phyloP scores from a whole-genome alignment of 495 filamentous ascomycete species.

The Neohortaea acidophila region DNA sequence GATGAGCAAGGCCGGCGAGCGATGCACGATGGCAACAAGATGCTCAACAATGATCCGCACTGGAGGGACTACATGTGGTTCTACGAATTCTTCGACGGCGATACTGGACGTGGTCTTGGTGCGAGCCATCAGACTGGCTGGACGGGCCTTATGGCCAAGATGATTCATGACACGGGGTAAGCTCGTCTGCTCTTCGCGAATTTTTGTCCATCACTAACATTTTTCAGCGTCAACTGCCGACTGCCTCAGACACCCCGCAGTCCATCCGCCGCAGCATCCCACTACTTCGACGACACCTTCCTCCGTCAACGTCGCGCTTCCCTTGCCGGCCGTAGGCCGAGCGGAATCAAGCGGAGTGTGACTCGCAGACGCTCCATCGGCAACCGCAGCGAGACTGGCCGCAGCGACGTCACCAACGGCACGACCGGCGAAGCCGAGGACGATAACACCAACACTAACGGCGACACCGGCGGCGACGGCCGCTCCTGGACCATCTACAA shows the following conservation, averaged over 20 bases:
- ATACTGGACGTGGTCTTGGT: conserved; percentile 74
- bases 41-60: conserved; percentile 75
- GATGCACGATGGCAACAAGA: conserved; percentile 65
- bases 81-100: conserved; percentile 94
- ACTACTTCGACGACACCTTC: conserved; percentile 93
- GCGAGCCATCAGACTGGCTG: conserved; percentile 93
- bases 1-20: conserved; percentile 73
- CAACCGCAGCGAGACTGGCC: too few species aligned
- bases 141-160: conserved; percentile 90
- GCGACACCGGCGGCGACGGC: background rate
- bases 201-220: conserved; percentile 14
- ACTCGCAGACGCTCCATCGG: conserved; percentile 78
- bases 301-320: conserved; percentile 35
- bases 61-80: conserved; percentile 94
- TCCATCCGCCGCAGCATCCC: conserved; percentile 61
- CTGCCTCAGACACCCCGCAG: conserved; percentile 85
- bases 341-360: conserved; percentile 52
- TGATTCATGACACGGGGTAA: conserved; percentile 94
- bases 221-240: conserved; percentile 63
- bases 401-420: conserved; percentile 53
- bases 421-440: conserved; percentile 32
- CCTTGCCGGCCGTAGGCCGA: conserved; percentile 16
- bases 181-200: conserved; percentile 19
- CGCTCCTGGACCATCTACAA: conserved; percentile 18
- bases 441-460: conserved; percentile 8